Evolutionary conservation across 2,329 filamentous ascomycete species (phyloP).

Genomic region (Pseudopyricularia javanii): DNA sequence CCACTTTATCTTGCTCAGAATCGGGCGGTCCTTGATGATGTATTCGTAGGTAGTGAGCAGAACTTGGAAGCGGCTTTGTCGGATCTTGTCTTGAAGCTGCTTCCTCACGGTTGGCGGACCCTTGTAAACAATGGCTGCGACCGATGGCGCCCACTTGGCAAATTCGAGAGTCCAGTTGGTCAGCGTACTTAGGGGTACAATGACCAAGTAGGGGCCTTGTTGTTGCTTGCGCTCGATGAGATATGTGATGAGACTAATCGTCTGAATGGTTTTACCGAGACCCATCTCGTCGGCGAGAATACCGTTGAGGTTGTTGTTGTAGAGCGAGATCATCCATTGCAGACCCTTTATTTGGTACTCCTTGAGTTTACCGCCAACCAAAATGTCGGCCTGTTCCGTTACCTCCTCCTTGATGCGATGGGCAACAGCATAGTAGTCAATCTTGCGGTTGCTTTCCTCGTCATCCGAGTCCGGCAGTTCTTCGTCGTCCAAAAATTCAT

Average conservation of each 20-base stretch:
- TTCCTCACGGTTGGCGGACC: constrained; percentile 82
- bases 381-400: constrained; percentile 65
- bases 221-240: constrained; percentile 66
- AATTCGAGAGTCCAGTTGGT: constrained; percentile 97
- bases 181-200: constrained; percentile 90
- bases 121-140: constrained; percentile 89
- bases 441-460: constrained; percentile 62
- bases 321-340: constrained; percentile 92
- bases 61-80: constrained; percentile 91
- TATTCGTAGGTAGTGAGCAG: constrained; percentile 97
- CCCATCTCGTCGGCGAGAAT: constrained; percentile 98
- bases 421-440: constrained; percentile 97
- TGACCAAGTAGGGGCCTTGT: constrained; percentile 79
- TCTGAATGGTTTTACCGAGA: constrained; percentile 90
- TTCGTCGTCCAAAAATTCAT: constrained; percentile 39
- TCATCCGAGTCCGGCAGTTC: constrained; percentile 50
- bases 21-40: constrained; percentile 94
- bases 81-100: constrained; percentile 83
- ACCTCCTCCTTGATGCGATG: constrained; percentile 94
- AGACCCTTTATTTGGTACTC: constrained; percentile 84
- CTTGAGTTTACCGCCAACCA: constrained; percentile 86
- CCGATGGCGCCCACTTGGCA: constrained; percentile 80
- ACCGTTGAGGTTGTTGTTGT: constrained; percentile 68
- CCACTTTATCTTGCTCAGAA: constrained; percentile 96
- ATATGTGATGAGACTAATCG: constrained; percentile 69